Conservation (phyloP, 148 eudicot species). For the Gaultheria prostrata region DNA sequence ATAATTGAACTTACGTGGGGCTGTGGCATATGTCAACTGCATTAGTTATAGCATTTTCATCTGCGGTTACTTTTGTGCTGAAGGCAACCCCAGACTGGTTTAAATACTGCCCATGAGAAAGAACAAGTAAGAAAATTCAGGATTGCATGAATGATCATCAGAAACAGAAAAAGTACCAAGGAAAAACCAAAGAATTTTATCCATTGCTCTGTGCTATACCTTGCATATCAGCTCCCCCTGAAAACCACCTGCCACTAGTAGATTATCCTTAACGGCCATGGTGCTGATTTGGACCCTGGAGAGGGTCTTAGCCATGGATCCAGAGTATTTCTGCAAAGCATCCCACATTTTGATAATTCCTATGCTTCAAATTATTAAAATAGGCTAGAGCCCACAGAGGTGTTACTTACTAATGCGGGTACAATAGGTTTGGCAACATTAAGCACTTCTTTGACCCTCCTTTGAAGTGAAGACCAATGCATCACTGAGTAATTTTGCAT, state of each 20-base stretch:
- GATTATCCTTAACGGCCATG: constrained; percentile 66
- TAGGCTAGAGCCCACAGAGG: not conserved
- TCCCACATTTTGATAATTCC: not conserved
- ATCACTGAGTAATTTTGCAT: constrained; percentile 72
- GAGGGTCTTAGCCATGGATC: constrained; percentile 48
- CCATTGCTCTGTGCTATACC: constrained; percentile 25
- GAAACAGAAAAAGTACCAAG: not conserved
- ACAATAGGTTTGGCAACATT: constrained; percentile 63
- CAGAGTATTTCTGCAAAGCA: constrained; percentile 46
- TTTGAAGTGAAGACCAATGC: constrained; percentile 77
- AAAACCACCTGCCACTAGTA: constrained; percentile 81
- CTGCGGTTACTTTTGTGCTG: constrained; percentile 54
- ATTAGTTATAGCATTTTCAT: constrained; percentile 74
- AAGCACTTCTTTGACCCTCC: constrained; percentile 63
- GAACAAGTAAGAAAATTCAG: not conserved
- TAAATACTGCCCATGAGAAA: constrained; percentile 39
- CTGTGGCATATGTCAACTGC: constrained; percentile 63
- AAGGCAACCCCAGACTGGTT: constrained; percentile 64
- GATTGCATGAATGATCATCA: not conserved
- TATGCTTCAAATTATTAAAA: not conserved
- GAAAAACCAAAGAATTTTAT: not conserved
- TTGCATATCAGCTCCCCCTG: constrained; percentile 85
- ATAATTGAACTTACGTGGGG: constrained; percentile 33
- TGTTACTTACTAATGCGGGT: constrained; percentile 48
- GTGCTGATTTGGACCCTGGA: constrained; percentile 75